phyloP scores from a whole-genome alignment of 2,329 filamentous ascomycete genomes.

The Gremmenia infestans region DNA sequence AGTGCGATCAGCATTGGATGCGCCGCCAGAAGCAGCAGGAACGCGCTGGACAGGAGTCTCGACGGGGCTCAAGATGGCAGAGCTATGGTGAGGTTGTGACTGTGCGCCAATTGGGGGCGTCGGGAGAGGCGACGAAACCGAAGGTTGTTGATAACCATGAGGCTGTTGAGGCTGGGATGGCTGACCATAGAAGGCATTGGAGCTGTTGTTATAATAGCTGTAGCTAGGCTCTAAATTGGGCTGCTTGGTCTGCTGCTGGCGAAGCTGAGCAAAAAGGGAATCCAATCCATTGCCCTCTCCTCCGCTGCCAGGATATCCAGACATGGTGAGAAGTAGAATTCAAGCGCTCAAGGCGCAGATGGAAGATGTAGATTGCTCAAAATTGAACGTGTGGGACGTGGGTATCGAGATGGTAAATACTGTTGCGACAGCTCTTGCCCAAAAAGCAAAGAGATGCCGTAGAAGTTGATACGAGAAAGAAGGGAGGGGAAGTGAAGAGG shows the following conservation, averaged over 20 bases:
- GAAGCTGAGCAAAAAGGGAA: slow-evolving; percentile 32
- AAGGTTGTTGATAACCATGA: slow-evolving; percentile 47
- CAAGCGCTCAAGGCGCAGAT: slow-evolving; percentile 30
- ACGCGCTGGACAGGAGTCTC: slow-evolving; percentile 36
- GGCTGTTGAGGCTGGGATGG: slow-evolving; percentile 19
- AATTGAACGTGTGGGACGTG: slow-evolving; percentile 12
- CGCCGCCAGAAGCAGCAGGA: slow-evolving; percentile 30
- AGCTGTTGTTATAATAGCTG: slow-evolving; percentile 27
- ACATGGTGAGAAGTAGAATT: slow-evolving; percentile 26
- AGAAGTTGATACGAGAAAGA: neutral
- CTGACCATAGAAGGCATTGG: slow-evolving; percentile 26
- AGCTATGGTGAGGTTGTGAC: slow-evolving; percentile 46
- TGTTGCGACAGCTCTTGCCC: slow-evolving; percentile 9
- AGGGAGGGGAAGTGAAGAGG: slow-evolving; percentile 6
- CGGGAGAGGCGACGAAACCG: slow-evolving; percentile 53
- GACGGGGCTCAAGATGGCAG: slow-evolving; percentile 54
- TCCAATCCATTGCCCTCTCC: slow-evolving; percentile 29
- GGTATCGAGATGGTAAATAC: slow-evolving; percentile 2
- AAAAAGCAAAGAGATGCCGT: slow-evolving; percentile 2
- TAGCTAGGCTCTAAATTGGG: slow-evolving; percentile 27
- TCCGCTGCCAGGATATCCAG: slow-evolving; percentile 30
- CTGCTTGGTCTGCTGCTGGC: slow-evolving; percentile 25
- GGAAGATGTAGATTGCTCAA: slow-evolving; percentile 25
- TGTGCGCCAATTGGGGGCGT: slow-evolving; percentile 49
- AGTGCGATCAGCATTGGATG: slow-evolving; percentile 43